Base-by-base conservation (phyloP, 306 rosid genomes). In the Quercus glauca region DNA sequence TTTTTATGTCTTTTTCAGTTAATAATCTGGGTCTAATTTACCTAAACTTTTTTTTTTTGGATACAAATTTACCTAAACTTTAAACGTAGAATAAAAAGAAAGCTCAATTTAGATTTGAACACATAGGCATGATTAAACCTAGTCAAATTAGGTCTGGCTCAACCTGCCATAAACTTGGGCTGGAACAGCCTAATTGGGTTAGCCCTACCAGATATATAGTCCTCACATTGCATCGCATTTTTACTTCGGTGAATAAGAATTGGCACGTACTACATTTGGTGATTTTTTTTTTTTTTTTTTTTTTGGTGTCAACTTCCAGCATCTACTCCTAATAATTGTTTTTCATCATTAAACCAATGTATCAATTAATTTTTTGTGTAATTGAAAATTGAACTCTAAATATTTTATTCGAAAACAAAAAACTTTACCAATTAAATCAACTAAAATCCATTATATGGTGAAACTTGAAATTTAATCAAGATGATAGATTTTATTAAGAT, bases 1-100 rank as follows among this genome's bases (percentile, higher is more conserved):
- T 12, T 49, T 49, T 12, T 49, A 53, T 31, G 79, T 73, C 79
- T 37, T 73, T 18, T 64, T 73, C 79, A 55, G n/a, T 73, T 49
- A 49, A 49, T 49, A 41, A 41, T 41, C 11, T 41, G 53, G 53
- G 53, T 67, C 8, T 37, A 33, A 73, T 64, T 51, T 45, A 14
- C 73, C 21, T 45, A 63, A 3, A n/a, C 71, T 78, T 69, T 55
- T n/a, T n/a, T n/a, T n/a, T n/a, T n/a, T n/a, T n/a, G n/a, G n/a
- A n/a, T n/a, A n/a, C n/a, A n/a, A 33, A 73, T 64, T 51, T 45
- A 14, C 73, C 21, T 45, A 63, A 3, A n/a, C 71, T 78, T 69
- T 55, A 71, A 43, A 28, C 71, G 43, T 23, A 3, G 25, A 53
- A 64, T 28, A 4, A 15, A 6, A 23, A 17, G n/a, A 70, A 31